These are phyloP conservation scores for Fusarium anguioides DNA, from an alignment of 2,329 filamentous ascomycete genomes.

Conservation along the genomic window DNA sequence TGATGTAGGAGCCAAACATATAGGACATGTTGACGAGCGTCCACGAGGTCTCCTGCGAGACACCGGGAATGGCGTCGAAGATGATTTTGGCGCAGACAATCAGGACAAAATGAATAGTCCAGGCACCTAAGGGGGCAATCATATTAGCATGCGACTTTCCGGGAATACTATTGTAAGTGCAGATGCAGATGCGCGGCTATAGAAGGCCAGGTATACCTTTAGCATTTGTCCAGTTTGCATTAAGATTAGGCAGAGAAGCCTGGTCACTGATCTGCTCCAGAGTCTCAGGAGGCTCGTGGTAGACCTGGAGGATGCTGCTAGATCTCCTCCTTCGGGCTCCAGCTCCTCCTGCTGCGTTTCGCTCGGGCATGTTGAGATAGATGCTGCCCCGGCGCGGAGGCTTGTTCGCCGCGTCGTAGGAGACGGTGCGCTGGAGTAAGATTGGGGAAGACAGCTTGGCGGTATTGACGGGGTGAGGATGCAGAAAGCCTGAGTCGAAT, in stretches of 20 bases:
- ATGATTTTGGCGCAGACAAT: slow-evolving; percentile 94
- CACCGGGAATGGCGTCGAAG: slow-evolving; percentile 94
- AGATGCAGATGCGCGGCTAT: slow-evolving; percentile 5
- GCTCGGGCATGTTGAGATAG: slow-evolving; percentile 70
- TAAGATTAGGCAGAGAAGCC: slow-evolving; percentile 91
- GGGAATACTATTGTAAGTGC: neutral
- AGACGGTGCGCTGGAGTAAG: slow-evolving; percentile 88
- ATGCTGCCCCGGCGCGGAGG: slow-evolving; percentile 70
- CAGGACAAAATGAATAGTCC: slow-evolving; percentile 96
- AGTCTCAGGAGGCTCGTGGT: slow-evolving; percentile 95
- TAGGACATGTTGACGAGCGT: slow-evolving; percentile 98
- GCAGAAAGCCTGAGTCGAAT: slow-evolving; percentile 23
- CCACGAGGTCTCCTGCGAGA: slow-evolving; percentile 98
- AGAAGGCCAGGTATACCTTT: slow-evolving; percentile 75
- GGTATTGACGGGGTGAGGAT: slow-evolving; percentile 68
- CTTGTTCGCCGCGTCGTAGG: slow-evolving; percentile 86
- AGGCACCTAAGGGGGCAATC: slow-evolving; percentile 74
- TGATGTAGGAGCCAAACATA: slow-evolving; percentile 98
- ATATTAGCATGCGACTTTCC: slow-evolving; percentile 32
- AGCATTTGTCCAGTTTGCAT: slow-evolving; percentile 98
- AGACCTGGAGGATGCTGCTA: slow-evolving; percentile 91
- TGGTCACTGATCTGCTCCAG: slow-evolving; percentile 98
- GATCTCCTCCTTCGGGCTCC: slow-evolving; percentile 86
- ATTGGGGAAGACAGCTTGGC: slow-evolving; percentile 95
- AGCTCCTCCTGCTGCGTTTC: slow-evolving; percentile 57